A percentile compares a stretch with the other conserved stretches of the same genome.
Evolutionary conservation across 129 eudicot genomes (phyloP).

Genomic region (Escallonia herrerae): DNA sequence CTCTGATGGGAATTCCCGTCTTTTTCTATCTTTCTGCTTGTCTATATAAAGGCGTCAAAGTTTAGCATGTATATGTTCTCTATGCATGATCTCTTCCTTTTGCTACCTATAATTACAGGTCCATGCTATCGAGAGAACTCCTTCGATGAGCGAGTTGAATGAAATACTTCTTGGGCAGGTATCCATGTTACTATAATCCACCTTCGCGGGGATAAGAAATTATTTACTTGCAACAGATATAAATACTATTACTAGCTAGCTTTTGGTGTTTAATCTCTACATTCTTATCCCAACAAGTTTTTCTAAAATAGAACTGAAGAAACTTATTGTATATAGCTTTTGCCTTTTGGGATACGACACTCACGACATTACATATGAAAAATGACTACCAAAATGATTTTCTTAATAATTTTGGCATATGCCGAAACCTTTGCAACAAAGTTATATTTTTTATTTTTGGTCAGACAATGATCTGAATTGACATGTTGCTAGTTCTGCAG

Average conservation of each 20-base stretch:
- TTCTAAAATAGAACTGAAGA: conserved; percentile 3
- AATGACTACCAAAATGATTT: background rate
- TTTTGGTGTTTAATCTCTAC: background rate
- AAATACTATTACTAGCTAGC: background rate
- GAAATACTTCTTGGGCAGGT: conserved; percentile 99
- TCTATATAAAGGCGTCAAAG: no score
- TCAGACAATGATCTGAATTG: background rate
- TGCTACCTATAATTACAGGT: conserved; percentile 52
- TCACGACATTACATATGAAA: background rate
- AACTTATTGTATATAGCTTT: background rate
- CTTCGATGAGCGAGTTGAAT: conserved; percentile 96
- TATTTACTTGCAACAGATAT: no score
- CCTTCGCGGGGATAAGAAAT: background rate
- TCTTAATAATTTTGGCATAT: background rate
- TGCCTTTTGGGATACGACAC: background rate
- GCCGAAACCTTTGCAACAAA: background rate
- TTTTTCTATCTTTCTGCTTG: no score
- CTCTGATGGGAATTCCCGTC: no score
- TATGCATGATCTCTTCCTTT: conserved; percentile 15
- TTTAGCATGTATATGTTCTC: background rate
- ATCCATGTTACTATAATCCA: conserved; percentile 18
- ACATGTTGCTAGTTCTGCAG: conserved; percentile 49
- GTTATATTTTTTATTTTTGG: background rate
- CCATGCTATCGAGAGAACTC: conserved; percentile 85
- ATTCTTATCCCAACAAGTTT: background rate